Evolutionary conservation across 495 filamentous ascomycete species (phyloP).

Genomic region (Talaromyces stipitatus): DNA sequence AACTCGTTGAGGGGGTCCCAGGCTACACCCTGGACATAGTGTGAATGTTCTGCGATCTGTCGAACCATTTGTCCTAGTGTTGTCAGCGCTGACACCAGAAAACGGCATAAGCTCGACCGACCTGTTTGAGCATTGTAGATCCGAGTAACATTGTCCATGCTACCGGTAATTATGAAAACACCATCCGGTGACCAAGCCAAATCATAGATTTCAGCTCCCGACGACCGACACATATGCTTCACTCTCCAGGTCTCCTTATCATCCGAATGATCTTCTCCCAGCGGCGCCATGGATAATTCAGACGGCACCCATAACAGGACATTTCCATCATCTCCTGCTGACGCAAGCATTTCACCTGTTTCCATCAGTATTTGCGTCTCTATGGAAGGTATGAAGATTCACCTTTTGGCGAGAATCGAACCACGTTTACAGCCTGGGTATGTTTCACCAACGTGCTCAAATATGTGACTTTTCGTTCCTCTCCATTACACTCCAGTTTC

Average conservation of each 20-base stretch:
- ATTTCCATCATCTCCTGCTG: constrained; percentile 94
- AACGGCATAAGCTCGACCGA: constrained; percentile 28
- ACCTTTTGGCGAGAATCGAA: constrained; percentile 92
- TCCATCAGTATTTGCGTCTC: constrained; percentile 14
- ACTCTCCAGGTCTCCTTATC: constrained; percentile 96
- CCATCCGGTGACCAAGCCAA: constrained; percentile 97
- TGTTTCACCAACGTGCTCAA: constrained; percentile 87
- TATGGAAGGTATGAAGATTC: background rate
- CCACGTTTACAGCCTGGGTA: constrained; percentile 96
- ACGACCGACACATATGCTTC: constrained; percentile 94
- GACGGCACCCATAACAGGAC: constrained; percentile 91
- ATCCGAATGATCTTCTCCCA: constrained; percentile 78
- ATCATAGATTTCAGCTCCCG: constrained; percentile 93
- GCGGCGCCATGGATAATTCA: constrained; percentile 58
- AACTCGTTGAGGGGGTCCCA: constrained; percentile 99
- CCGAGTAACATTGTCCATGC: constrained; percentile 97
- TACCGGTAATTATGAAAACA: constrained; percentile 92
- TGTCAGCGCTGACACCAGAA: background rate
- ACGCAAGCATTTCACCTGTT: constrained; percentile 83
- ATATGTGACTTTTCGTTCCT: constrained; percentile 81
- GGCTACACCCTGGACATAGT: constrained; percentile 97
- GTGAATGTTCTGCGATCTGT: constrained; percentile 97
- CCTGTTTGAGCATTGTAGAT: constrained; percentile 95
- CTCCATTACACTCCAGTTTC: constrained; percentile 81
- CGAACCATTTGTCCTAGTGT: constrained; percentile 73